A percentile compares a stretch with the other conserved stretches of the same genome.
phyloP scores from a whole-genome alignment of 805 yeast genomes.

The Lipomyces anomalus region DNA sequence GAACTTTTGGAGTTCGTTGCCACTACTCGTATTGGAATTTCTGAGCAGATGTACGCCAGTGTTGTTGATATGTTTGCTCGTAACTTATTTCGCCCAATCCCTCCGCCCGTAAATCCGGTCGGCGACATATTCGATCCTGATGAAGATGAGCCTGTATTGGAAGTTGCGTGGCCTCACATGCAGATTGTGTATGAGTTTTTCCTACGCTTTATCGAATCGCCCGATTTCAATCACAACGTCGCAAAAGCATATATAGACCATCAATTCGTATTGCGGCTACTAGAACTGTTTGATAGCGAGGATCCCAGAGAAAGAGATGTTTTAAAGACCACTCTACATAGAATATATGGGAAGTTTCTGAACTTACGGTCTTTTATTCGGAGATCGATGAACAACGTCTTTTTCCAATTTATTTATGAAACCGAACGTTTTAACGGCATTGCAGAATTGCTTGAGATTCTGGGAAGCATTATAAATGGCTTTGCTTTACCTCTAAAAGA shows the following conservation, averaged over 20 bases:
- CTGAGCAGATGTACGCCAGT: slow-evolving; percentile 84
- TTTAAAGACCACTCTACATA: slow-evolving; percentile 86
- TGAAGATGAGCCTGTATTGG: slow-evolving; percentile 96
- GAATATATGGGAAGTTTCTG: slow-evolving; percentile 92
- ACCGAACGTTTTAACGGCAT: slow-evolving; percentile 94
- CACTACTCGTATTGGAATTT: slow-evolving; percentile 72
- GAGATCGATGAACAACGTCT: slow-evolving; percentile 85
- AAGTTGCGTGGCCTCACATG: slow-evolving; percentile 99
- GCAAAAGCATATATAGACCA: slow-evolving; percentile 95
- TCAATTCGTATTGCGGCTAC: slow-evolving; percentile 68
- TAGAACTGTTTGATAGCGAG: slow-evolving; percentile 91
- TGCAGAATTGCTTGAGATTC: slow-evolving; percentile 87
- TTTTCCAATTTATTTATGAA: slow-evolving; percentile 88
- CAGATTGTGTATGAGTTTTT: slow-evolving; percentile 93
- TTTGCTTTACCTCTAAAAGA: slow-evolving; percentile 96
- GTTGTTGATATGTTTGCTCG: slow-evolving; percentile 85
- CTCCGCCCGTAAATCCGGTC: slow-evolving; percentile 95
- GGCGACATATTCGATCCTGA: slow-evolving; percentile 97
- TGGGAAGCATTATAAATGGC: slow-evolving; percentile 95
- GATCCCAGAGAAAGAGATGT: slow-evolving; percentile 96
- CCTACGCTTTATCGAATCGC: slow-evolving; percentile 84
- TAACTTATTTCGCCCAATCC: slow-evolving; percentile 90
- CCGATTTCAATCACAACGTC: slow-evolving; percentile 86
- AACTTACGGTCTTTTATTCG: slow-evolving; percentile 85
- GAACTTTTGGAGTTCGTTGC: slow-evolving; percentile 86